Evolutionary conservation across 306 rosid genomes (phyloP).

Genomic region (Hippophae tibetana): DNA sequence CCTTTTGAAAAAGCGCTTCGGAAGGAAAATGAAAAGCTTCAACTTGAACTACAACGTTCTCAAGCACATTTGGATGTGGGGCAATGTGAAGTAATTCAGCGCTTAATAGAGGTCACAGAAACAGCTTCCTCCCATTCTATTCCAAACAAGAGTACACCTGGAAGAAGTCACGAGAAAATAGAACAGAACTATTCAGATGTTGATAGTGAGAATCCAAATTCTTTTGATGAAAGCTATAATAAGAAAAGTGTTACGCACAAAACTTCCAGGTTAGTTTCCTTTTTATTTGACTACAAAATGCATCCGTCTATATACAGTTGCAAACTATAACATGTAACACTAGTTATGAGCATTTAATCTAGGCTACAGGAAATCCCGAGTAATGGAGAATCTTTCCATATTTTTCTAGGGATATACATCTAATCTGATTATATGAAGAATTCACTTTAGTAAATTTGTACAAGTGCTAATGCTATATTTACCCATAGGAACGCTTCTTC

Average conservation of each 20-base stretch:
- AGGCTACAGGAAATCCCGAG: too few species aligned
- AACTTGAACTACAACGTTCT: slow-evolving; percentile 76
- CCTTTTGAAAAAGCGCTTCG: slow-evolving; percentile 67
- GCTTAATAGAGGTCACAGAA: slow-evolving; percentile 77
- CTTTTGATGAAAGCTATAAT: slow-evolving; percentile 48
- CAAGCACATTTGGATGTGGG: slow-evolving; percentile 68
- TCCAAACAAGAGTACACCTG: slow-evolving; percentile 49
- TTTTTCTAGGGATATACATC: too few species aligned
- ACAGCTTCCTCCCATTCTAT: slow-evolving; percentile 44
- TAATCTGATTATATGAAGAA: too few species aligned
- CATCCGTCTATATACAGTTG: neutral
- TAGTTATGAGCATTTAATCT: slow-evolving; percentile 2
- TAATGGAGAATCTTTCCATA: too few species aligned
- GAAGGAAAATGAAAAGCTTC: slow-evolving; percentile 91
- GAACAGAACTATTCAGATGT: slow-evolving; percentile 41
- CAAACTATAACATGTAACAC: neutral
- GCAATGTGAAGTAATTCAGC: slow-evolving; percentile 95
- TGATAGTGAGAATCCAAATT: slow-evolving; percentile 34
- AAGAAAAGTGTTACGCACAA: slow-evolving; percentile 32
- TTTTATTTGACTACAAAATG: slow-evolving; percentile 1
- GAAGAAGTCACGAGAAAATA: slow-evolving; percentile 47
- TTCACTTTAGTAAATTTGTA: neutral
- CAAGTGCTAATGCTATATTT: slow-evolving; percentile 9
- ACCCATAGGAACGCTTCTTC: slow-evolving; percentile 40
- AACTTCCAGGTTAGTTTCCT: slow-evolving; percentile 42